Conservation (phyloP, 106 monocot genomes). For the Dendrobium nobile region DNA sequence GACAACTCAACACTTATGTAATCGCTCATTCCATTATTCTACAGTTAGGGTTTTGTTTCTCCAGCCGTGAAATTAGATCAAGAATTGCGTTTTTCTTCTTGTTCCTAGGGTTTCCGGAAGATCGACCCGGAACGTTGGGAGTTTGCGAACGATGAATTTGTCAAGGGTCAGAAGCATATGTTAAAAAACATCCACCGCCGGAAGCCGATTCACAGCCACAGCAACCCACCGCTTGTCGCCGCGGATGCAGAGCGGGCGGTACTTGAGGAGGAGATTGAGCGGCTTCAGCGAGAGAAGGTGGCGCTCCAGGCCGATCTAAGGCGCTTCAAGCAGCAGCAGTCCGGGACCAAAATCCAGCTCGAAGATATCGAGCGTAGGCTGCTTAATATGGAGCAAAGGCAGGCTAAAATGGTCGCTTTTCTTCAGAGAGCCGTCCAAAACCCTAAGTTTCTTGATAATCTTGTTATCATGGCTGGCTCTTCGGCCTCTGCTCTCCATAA, state of each 20-base stretch:
- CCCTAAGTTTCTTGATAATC: constrained; percentile 51
- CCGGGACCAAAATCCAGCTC: constrained; percentile 42
- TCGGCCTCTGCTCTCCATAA: constrained; percentile 23
- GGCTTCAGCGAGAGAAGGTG: constrained; percentile 47
- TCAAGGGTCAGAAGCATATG: constrained; percentile 66
- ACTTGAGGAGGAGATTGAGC: constrained; percentile 78
- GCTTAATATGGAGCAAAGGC: constrained; percentile 79
- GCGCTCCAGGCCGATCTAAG: constrained; percentile 40
- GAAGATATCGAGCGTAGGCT: constrained; percentile 53
- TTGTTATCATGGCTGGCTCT: constrained; percentile 31
- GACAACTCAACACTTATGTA: constrained; percentile 98
- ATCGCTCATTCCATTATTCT: neutral
- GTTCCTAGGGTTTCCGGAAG: constrained; percentile 76
- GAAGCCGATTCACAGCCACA: constrained; percentile 95
- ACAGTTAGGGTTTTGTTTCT: neutral
- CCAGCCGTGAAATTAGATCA: neutral
- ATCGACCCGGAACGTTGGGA: constrained; percentile 92
- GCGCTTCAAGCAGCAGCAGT: constrained; percentile 53
- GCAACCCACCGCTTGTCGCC: constrained; percentile 27
- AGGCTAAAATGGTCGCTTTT: constrained; percentile 66
- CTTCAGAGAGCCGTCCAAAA: constrained; percentile 42
- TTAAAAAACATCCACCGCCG: constrained; percentile 85
- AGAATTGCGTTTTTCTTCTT: neutral
- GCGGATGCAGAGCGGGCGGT: constrained; percentile 44
- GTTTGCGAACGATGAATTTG: constrained; percentile 74